Conservation (phyloP, 108 stramenopile genomes). For the Skeletonema tropicum region DNA sequence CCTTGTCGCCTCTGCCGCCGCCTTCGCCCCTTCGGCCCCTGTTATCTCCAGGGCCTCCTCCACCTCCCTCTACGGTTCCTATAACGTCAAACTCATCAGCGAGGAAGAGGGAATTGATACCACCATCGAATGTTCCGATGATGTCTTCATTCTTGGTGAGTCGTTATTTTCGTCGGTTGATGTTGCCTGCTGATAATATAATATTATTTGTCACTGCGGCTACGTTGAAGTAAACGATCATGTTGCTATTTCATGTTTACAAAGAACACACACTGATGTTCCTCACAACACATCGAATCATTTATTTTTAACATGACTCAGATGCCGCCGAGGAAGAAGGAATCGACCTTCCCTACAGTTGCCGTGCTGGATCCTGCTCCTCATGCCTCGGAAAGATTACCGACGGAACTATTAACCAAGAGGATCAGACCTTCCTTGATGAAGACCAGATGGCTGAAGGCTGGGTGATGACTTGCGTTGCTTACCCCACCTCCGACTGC, state of each 20-base stretch:
- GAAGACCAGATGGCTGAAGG: conserved; percentile 27
- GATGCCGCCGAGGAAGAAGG: conserved; percentile 38
- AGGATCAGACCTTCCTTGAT: conserved; percentile 37
- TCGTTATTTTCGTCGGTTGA: too few relatives aligned
- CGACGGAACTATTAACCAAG: conserved; percentile 21
- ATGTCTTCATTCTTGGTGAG: conserved; percentile 21
- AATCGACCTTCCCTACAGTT: conserved; percentile 36
- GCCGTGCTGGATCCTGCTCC: conserved; percentile 43
- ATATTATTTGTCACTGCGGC: background rate
- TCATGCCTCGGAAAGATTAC: conserved; percentile 28
- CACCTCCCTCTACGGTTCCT: background rate
- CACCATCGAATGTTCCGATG: conserved; percentile 27
- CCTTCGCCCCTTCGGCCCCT: conserved; percentile 37
- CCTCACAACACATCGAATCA: background rate
- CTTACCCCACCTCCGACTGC: conserved; percentile 13
- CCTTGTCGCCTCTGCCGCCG: conserved; percentile 36
- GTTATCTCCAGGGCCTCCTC: background rate
- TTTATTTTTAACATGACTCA: background rate
- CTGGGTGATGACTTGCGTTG: conserved; percentile 38
- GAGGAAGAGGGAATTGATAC: conserved; percentile 19
- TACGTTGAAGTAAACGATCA: background rate
- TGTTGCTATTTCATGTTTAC: background rate
- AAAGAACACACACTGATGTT: background rate
- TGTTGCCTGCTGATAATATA: background rate
- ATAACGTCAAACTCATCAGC: too few relatives aligned